Evolutionary conservation across 2,329 filamentous ascomycete genomes (phyloP), one percentile per base, ranked within the genome.

Genomic region (Pyrenophora teres): DNA sequence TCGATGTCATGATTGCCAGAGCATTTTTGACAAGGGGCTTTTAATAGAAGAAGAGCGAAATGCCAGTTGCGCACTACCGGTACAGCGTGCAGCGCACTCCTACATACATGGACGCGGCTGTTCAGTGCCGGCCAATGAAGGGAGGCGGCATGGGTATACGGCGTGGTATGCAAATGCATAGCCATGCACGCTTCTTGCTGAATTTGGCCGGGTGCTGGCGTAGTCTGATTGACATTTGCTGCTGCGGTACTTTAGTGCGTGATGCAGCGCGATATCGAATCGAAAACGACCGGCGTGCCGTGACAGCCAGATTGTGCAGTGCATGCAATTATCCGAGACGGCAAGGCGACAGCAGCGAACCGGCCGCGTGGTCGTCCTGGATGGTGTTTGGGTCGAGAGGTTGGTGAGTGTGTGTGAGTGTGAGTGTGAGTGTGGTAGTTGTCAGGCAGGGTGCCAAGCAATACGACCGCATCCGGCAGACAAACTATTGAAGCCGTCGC

Each of bases 191-290:
- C 40, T 44, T 41, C 31, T 32, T 41, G 31, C 42, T 45, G 30
- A 21, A 37, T 47, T 25, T 30, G 47, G 43, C 50, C 25, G 38
- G 38, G 33, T 32, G 43, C 32, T 48, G 35, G 35, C 32, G 32
- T 51, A 46, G 39, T 30, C n/a, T 27, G 15, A 18, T 15, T 46
- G 33, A n/a, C 15, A 31, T 43, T 36, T 32, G 46, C 40, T 39
- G 43, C 43, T 31, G 52, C 48, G 16, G 52, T 50, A 33, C 27
- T 13, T 32, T 39, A 21, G 31, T 39, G 47, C 30, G 31, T 42
- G 36, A 42, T 48, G 54, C 54, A 56, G 18, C 35, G 36, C 47
- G 51, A 52, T 49, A 52, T 51, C 19, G 39, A 5, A 43, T 38
- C 19, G 19, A 21, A 21, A 27, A 38, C 21, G 30, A 27, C 19